Base-by-base conservation (phyloP, 768 basidiomycete genomes). In the Tulasnella sp. region DNA sequence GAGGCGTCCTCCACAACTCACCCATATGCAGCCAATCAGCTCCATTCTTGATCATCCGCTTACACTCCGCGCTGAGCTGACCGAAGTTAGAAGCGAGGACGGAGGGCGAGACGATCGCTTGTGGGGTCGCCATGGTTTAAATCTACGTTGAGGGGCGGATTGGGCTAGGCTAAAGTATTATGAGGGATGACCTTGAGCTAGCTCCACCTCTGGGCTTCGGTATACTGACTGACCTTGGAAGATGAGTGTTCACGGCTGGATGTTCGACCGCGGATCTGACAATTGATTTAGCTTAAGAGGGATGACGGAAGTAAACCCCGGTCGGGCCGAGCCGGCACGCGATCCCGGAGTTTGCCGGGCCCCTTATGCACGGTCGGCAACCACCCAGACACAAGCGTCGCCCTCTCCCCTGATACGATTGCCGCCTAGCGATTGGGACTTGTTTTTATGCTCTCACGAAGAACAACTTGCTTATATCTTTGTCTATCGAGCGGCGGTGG, bases 21-120 rank as follows among this genome's bases (percentile, higher is more conserved):
- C 96, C 96, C 96, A 99, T 98, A 82, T 98, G 97, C 78, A 98
- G 88, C 98, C 98, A 99, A 84, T 99, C 92, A 29, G 96, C 96
- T 16, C 98, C 98, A 80, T 90, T 89, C 83, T 91, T 91, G 79
- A 98, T 95, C 96, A 99, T 99, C 72, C 96, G 89, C 83, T 93
- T 92, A 86, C 98, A 98, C 90, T 99, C 98, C 82, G 92, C 92
- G 73, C 91, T 92, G 81, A 99, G 90, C 82, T 97, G 92, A 57
- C 95, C 96, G 85, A 99, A 96, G 87, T 99, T 96, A 15, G 94
- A 96, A 77, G 98, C 97, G 23, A 99, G 92, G 61, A 99, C 95
- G 4, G 96, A 98, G 29, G 98, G 98, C 13, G 96, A 92, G 84
- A 99, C 95, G 86, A 99, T 98, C 18, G 94, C 71, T 72, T 16